Evolutionary conservation across 306 rosid species (phyloP), one percentile per base, ranked within the genome.

Genomic region (Malus fusca): DNA sequence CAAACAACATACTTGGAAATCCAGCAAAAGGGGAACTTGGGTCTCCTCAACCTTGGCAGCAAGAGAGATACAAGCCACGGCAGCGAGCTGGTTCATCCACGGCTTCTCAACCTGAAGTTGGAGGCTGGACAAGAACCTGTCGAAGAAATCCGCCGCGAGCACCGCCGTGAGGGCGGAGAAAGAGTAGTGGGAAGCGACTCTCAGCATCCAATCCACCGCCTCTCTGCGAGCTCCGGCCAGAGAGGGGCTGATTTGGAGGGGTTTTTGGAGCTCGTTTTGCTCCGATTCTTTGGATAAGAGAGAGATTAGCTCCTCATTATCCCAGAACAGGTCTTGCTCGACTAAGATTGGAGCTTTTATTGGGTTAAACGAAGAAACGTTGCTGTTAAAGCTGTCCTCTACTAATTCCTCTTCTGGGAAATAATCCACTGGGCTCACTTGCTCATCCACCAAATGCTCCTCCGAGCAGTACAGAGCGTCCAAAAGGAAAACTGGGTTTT

Each of bases 41-140:
- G 92, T 90, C 84, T 96, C 98, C 63, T 96, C 90, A 6, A 96
- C 85, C 68, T 96, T 96, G 18, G 98, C 99, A 15, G 99, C 99
- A 4, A 96, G 83, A 55, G 99, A 90, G 55, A 96, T 76, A 73
- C 90, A 96, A 35, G 98, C 85, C 8, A 96, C 92, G 19, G 99
- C 89, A 31, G 88, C 81, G 58, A 96, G 97, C 4, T 92, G 97
- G 37, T 85, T 84, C 96, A 87, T 90, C 99, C 99, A 96, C 33
- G 98, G 99, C 78, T 89, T 96, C 52, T 75, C 90, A 28, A 70
- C 73, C 80, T 84, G 90, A 65, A 78, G 78, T 3, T 66, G 86
- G 69, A 83, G 77, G 82, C 82, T 75, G 66, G 65, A 75, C 1
- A 96, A 87, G 74, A 89, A 90, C 80, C 97, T 84, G 40, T 96